Conservation (phyloP, 176 grass and related monocot genomes). For the Carex myosuroides region DNA sequence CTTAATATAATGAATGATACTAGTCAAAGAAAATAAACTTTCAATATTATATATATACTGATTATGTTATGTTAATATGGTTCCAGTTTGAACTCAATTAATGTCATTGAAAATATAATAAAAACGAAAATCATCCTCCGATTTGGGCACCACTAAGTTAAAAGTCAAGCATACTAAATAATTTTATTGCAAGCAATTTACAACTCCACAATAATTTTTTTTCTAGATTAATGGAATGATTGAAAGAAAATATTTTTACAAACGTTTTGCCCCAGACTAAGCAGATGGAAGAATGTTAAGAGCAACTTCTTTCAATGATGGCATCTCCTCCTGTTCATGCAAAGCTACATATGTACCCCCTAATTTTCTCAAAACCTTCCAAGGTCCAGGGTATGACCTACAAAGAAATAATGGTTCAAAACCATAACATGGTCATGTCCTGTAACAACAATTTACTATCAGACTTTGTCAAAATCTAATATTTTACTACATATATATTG, state of each 20-base stretch:
- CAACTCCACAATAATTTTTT: neutral
- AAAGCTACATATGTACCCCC: constrained; percentile 55
- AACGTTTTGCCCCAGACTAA: constrained; percentile 15
- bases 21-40: no score
- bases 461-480: neutral
- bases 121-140: neutral
- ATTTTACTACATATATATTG: neutral
- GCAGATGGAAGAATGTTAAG: constrained; percentile 81
- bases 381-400: constrained; percentile 90
- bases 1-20: no score
- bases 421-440: neutral
- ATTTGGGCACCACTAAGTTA: no score
- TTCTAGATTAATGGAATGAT: neutral
- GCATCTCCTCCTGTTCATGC: constrained; percentile 86
- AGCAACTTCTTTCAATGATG: constrained; percentile 81
- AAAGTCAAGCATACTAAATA: no score
- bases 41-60: no score
- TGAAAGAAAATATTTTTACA: neutral
- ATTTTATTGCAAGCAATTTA: neutral
- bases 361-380: constrained; percentile 78
- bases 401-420: neutral
- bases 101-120: neutral
- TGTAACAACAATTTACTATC: neutral
- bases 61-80: no score
- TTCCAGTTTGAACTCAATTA: no score